These are phyloP conservation scores for Alternaria consortialis DNA, from an alignment of 2,329 filamentous ascomycete genomes.

Conservation along the genomic window DNA sequence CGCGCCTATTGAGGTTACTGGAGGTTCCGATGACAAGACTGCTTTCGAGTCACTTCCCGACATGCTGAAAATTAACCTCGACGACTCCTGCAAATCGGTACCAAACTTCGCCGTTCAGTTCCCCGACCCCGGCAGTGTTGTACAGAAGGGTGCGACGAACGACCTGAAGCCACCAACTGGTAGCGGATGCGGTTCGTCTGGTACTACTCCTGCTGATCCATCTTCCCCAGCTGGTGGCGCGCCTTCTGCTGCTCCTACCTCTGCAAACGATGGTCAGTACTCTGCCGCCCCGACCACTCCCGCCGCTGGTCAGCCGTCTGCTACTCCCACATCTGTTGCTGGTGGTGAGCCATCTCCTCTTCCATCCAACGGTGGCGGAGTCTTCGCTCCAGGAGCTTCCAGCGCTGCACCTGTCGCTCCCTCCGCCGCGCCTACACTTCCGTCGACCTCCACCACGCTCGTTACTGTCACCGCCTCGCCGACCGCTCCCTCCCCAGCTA, in stretches of 20 bases:
- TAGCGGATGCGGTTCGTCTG: no score
- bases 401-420: conserved; percentile 20
- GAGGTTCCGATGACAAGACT: conserved; percentile 59
- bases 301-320: conserved; percentile 5
- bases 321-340: conserved; percentile 9
- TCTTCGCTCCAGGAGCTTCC: conserved; percentile 43
- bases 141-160: conserved; percentile 54
- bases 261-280: conserved; percentile 14
- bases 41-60: conserved; percentile 72
- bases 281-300: conserved; percentile 9
- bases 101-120: conserved; percentile 67
- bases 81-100: conserved; percentile 61
- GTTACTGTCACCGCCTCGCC: conserved; percentile 37
- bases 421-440: conserved; percentile 17
- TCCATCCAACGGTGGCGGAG: conserved; percentile 37
- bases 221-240: conserved; percentile 26
- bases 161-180: conserved; percentile 33
- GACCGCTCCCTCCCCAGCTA: conserved; percentile 23
- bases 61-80: conserved; percentile 77
- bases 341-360: conserved; percentile 16
- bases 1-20: conserved; percentile 73
- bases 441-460: conserved; percentile 41
- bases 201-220: no score
- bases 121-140: conserved; percentile 70
- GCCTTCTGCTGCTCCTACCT: conserved; percentile 23